phyloP scores from a whole-genome alignment of 208 protist genomes.

The Wallacemonas rigidus region DNA sequence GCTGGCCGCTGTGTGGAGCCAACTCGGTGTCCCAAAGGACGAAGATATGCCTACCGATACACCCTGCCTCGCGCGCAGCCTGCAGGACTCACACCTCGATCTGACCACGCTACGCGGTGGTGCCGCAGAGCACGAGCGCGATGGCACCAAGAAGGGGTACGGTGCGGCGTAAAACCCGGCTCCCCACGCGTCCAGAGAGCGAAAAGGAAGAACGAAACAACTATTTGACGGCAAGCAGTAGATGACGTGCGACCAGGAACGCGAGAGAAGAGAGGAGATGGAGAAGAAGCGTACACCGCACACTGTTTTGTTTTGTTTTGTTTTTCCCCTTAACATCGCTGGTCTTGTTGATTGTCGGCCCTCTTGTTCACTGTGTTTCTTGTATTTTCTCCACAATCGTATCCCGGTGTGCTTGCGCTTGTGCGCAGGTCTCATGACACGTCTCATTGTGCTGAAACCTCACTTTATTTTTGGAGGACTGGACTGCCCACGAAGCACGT shows the following conservation, averaged over 20 bases:
- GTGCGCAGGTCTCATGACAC: too few species aligned
- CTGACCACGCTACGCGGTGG: background rate
- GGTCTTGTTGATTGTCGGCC: too few species aligned
- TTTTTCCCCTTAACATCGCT: background rate
- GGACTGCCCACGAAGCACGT: too few species aligned
- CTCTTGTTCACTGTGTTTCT: background rate
- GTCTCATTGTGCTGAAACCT: background rate
- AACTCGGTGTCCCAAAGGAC: slow-evolving; percentile 45
- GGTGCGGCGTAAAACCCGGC: background rate
- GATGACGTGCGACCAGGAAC: background rate
- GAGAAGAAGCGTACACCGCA: background rate
- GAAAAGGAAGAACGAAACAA: background rate
- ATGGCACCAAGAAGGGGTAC: background rate
- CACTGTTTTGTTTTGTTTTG: slow-evolving; percentile 10
- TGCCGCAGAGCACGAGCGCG: background rate
- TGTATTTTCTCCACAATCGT: too few species aligned
- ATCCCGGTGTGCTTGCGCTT: too few species aligned
- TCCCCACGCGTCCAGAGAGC: background rate
- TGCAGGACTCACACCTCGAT: slow-evolving; percentile 8
- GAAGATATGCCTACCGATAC: slow-evolving; percentile 24
- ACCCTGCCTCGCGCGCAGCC: slow-evolving; percentile 25
- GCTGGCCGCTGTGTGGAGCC: slow-evolving; percentile 50
- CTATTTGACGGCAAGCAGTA: background rate
- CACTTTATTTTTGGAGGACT: background rate
- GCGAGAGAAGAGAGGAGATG: too few species aligned